Base-by-base conservation (phyloP, 2,329 filamentous ascomycete species). In the Colletotrichum plurivorum region DNA sequence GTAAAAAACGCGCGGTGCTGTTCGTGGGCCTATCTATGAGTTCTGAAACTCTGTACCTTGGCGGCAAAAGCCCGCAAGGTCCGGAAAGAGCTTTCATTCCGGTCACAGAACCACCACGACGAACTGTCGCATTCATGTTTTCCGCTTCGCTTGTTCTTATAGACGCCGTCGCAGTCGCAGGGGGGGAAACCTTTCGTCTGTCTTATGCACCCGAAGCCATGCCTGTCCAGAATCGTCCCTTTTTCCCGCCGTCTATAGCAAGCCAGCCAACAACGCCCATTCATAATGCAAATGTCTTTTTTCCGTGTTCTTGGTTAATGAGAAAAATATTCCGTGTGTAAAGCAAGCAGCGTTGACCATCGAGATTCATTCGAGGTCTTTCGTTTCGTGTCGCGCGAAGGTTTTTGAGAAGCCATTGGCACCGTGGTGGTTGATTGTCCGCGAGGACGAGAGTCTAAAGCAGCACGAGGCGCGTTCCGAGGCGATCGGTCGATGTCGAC, bases 191-290 rank as follows among this genome's bases (percentile, higher is more conserved):
- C 61, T 52, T 36, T 36, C 31, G 31, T 36, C 46, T 36, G 18
- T 69, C 52, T 46, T 20, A 68, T 68, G 57, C 63, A 57, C 49
- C 67, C 52, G 31, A 60, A 59, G 48, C 48, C 63, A 55, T 53
- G 46, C 63, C 48, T 46, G 54, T 31, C 41, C 39, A 57, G 54
- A 51, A 46, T 55, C 43, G 16, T 56, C 43, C 56, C 57, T 49
- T 70, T 62, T 56, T 66, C 53, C 53, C 53, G 46, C 53, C n/a
- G 27, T 71, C 70, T 71, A 67, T 67, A 58, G 51, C 61, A 58
- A 63, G 46, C 58, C 45, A 71, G 20, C 58, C 70, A 39, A 57
- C 58, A 71, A 71, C 70, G 70, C 70, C 70, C 27, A 39, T 43
- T 68, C 62, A 59, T 63, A 36, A 71, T 68, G 68, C 62, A 67